phyloP scores from a whole-genome alignment of 2,329 filamentous ascomycete species.

The Diaporthe citrichinensis region DNA sequence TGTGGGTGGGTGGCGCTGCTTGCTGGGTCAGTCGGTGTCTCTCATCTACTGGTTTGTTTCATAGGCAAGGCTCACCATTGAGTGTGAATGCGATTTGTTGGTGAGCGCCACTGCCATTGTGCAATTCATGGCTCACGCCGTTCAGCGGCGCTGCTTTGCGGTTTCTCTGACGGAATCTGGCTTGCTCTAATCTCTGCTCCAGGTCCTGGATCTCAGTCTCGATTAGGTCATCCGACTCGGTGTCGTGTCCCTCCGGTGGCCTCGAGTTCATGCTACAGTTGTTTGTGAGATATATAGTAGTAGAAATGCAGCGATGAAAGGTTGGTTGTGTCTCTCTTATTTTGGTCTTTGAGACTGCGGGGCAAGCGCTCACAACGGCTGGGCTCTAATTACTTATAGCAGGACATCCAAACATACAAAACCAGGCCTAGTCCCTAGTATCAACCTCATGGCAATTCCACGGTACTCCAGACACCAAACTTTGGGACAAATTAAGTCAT shows the following conservation, averaged over 20 bases:
- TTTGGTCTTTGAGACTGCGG: slow-evolving; percentile 38
- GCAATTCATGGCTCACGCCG: slow-evolving; percentile 42
- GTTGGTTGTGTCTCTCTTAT: slow-evolving; percentile 35
- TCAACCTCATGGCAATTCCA: slow-evolving; percentile 2
- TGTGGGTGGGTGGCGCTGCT: slow-evolving; percentile 37
- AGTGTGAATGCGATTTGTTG: slow-evolving; percentile 40
- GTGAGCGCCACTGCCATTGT: slow-evolving; percentile 41
- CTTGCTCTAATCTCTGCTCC: slow-evolving; percentile 58
- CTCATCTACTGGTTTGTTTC: not conserved
- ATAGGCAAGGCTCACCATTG: not conserved
- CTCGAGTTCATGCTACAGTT: slow-evolving; percentile 32
- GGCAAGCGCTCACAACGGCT: slow-evolving; percentile 37
- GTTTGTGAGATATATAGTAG: not conserved
- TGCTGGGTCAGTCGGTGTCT: slow-evolving; percentile 36
- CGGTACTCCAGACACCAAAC: slow-evolving; percentile 43
- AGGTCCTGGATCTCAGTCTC: slow-evolving; percentile 71
- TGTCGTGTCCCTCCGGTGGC: not conserved
- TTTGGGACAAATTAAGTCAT: slow-evolving; percentile 36
- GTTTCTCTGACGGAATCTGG: slow-evolving; percentile 59
- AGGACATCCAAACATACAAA: slow-evolving; percentile 30
- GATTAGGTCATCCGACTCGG: slow-evolving; percentile 43
- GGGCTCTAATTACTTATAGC: slow-evolving; percentile 32
- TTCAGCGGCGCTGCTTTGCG: slow-evolving; percentile 51
- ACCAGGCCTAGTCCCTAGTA: slow-evolving; percentile 8
- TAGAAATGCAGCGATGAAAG: not conserved